Evolutionary conservation across 306 rosid species (phyloP), one percentile per base, ranked within the genome.

Genomic region (Myrica gale): DNA sequence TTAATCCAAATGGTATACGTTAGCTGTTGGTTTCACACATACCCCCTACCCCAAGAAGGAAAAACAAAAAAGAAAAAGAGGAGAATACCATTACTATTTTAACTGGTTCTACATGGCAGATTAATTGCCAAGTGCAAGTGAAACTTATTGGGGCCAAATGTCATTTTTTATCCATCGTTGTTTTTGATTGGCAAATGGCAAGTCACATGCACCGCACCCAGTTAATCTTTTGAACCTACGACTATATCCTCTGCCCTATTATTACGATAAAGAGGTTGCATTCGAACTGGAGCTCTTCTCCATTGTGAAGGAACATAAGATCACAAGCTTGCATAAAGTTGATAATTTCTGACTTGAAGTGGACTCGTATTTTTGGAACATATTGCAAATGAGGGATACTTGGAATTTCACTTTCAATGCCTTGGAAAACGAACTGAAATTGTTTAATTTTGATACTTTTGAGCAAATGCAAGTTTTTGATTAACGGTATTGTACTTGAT

Each of bases 1-100:
- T 74, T 74, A 56, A n/a, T 71, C 54, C 60, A 32, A 62, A 41
- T 47, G 58, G 21, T n/a, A 13, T 55, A 71, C 42, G 61, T 12
- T 19, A 74, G 63, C 66, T 41, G 69, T 73, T 69, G 42, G 21
- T 44, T 60, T 16, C 12, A 45, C 71, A 67, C 52, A 42, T 17
- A 21, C 5, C 7, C 52, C 52, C 52, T 7, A 2, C 50, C 50
- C 50, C 50, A 6, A 9, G 51, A 8, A 7, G 1, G 2, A 46
- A 46, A 23, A 23, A 23, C 26, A 23, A 23, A 23, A 23, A 23
- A 23, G 26, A 12, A 7, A 7, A 9, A 46, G 26, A 23, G 26
- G 26, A 46, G 51, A 46, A 46, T 61, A 41, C 66, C 6, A 39
- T 41, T 37, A 7, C 26, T 0, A 23, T 23, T 23, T 23, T 81